A percentile compares a stretch with the other conserved stretches of the same genome.
phyloP scores from a whole-genome alignment of 306 rosid genomes.

The Quercus ilex region DNA sequence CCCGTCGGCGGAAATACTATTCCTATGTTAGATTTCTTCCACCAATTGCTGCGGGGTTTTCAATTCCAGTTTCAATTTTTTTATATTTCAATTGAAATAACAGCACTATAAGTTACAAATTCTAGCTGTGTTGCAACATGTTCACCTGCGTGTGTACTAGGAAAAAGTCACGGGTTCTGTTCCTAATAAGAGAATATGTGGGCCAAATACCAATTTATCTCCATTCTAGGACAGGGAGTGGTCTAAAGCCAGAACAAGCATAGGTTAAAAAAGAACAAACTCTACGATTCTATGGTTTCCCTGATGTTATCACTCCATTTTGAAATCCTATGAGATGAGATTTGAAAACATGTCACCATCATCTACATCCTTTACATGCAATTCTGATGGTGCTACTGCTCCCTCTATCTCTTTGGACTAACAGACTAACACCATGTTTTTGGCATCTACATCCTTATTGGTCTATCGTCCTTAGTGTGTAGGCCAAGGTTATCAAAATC shows the following conservation, averaged over 20 bases:
- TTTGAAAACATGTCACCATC: slow-evolving; percentile 11
- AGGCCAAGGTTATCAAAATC: too few species aligned
- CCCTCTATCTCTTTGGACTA: background rate
- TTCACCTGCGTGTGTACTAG: background rate
- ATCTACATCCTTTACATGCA: background rate
- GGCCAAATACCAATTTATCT: background rate
- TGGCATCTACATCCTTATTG: background rate
- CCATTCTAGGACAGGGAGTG: background rate
- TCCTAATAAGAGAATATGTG: background rate
- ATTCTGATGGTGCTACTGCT: background rate
- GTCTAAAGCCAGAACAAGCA: background rate
- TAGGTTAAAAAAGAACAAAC: background rate
- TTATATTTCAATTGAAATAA: background rate
- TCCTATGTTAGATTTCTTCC: background rate
- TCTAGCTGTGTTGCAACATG: background rate
- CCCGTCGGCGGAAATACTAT: too few species aligned
- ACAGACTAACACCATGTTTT: too few species aligned
- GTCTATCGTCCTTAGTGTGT: background rate
- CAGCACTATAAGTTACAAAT: background rate
- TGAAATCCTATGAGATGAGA: background rate
- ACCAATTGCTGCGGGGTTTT: background rate
- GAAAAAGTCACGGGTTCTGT: slow-evolving; percentile 28
- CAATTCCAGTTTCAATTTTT: background rate
- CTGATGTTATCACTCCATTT: background rate
- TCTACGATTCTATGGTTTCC: background rate